A percentile compares a stretch with the other conserved stretches of the same genome.
phyloP scores from a whole-genome alignment of 2,329 filamentous ascomycete species.

The Talaromyces sp. region DNA sequence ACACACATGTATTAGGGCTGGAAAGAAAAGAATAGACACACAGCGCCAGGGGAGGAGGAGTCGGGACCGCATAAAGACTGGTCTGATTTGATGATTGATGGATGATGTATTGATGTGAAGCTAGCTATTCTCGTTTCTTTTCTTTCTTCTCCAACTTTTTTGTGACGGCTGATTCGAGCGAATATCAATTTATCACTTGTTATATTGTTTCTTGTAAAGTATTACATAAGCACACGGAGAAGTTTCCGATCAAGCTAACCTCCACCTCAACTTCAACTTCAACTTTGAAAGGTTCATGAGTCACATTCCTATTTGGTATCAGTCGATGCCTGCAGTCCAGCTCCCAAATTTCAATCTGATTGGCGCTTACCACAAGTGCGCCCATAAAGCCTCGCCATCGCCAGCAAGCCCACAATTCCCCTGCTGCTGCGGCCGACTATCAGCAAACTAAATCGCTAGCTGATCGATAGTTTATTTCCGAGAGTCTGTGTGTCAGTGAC shows the following conservation, averaged over 20 bases:
- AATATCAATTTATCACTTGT: not conserved
- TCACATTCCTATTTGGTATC: not conserved
- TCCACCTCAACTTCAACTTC: not conserved
- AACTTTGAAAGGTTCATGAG: too few species aligned
- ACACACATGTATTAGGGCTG: not conserved
- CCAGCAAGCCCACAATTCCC: not conserved
- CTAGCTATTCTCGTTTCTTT: conserved; percentile 1
- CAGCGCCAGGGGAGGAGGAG: not conserved
- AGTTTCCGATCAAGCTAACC: not conserved
- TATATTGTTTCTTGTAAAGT: not conserved
- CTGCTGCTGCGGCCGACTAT: not conserved
- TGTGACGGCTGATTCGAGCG: not conserved
- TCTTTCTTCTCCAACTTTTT: not conserved
- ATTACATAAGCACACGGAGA: not conserved
- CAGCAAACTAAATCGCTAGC: not conserved
- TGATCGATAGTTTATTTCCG: not conserved
- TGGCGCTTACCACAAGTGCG: not conserved
- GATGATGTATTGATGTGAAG: conserved; percentile 3
- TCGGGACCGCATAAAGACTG: not conserved
- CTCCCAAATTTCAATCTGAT: not conserved
- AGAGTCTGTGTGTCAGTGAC: not conserved
- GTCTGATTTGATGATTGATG: not conserved
- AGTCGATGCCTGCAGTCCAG: not conserved
- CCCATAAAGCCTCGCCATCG: not conserved
- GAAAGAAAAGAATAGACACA: not conserved